Conservation (phyloP, 2,329 filamentous ascomycete genomes). For the Elsinoe fawcettii region DNA sequence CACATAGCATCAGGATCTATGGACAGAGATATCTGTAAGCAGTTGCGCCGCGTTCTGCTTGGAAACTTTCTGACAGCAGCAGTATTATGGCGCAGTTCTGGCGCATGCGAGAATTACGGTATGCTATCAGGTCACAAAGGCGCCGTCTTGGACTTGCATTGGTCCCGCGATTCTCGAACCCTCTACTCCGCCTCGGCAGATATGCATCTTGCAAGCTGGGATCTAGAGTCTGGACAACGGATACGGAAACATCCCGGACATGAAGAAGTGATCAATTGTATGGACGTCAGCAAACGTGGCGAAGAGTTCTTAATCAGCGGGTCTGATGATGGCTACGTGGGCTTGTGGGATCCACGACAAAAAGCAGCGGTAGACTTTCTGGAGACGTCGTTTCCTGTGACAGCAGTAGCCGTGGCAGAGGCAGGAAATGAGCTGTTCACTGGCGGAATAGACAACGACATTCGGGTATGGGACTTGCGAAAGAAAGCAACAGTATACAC, state of each 20-base stretch:
- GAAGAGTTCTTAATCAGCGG: constrained; percentile 86
- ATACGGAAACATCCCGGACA: constrained; percentile 90
- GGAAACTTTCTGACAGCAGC: constrained; percentile 20
- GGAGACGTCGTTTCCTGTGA: constrained; percentile 85
- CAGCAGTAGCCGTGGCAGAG: constrained; percentile 82
- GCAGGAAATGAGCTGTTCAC: constrained; percentile 93
- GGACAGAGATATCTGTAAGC: constrained; percentile 79
- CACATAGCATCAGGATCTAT: constrained; percentile 91
- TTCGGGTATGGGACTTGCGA: constrained; percentile 92
- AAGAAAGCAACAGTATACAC: constrained; percentile 85
- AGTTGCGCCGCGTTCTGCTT: constrained; percentile 17
- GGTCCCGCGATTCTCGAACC: constrained; percentile 88
- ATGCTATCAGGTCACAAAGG: constrained; percentile 81
- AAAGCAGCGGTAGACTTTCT: constrained; percentile 85
- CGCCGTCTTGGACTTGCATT: constrained; percentile 85
- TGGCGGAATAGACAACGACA: constrained; percentile 93
- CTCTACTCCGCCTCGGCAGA: constrained; percentile 91
- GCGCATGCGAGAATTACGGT: constrained; percentile 91
- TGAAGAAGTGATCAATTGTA: constrained; percentile 87
- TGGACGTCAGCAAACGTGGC: constrained; percentile 82
- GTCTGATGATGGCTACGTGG: constrained; percentile 88
- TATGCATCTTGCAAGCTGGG: constrained; percentile 89
- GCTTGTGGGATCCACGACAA: constrained; percentile 81
- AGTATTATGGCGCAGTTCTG: constrained; percentile 93
- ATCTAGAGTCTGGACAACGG: constrained; percentile 80